These are phyloP conservation scores for Neoboletus magnificus DNA, from an alignment of 768 basidiomycete genomes.

Conservation along the genomic window DNA sequence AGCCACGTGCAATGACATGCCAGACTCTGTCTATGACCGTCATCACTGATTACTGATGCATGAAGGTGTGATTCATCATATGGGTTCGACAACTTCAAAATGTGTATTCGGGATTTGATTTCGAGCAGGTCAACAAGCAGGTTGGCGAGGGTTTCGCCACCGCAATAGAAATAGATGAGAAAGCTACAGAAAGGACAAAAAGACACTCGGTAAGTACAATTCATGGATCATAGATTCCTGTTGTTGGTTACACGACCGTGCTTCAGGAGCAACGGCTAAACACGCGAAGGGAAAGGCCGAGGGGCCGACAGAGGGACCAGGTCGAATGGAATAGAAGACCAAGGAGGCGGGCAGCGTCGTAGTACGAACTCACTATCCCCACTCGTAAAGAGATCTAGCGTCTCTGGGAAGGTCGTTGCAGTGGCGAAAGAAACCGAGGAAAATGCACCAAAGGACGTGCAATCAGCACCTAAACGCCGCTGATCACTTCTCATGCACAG, in stretches of 20 bases:
- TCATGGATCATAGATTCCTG: too few relatives aligned
- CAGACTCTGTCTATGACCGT: conserved; percentile 1
- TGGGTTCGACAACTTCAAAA: background rate
- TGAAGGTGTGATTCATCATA: conserved; percentile 26
- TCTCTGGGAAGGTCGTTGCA: conserved; percentile 6
- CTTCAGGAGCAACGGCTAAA: background rate
- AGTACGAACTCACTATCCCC: background rate
- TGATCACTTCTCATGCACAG: background rate
- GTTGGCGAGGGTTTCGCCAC: conserved; percentile 39
- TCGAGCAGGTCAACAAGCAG: conserved; percentile 38
- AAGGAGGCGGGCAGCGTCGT: conserved; percentile 10
- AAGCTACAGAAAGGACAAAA: conserved; percentile 38
- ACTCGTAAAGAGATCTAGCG: background rate
- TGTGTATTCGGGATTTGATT: background rate
- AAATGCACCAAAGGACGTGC: conserved; percentile 13
- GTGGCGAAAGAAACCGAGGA: conserved; percentile 18
- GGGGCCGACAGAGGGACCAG: background rate
- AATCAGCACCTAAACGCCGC: background rate
- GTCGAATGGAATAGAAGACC: conserved; percentile 9
- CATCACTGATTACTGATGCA: background rate
- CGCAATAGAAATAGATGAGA: conserved; percentile 41
- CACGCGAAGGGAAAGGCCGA: conserved; percentile 1
- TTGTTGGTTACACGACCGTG: background rate
- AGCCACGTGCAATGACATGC: background rate
- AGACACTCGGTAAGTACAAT: conserved; percentile 30